Conservation (phyloP, 2,329 filamentous ascomycete species). For the Blastomyces percursus region DNA sequence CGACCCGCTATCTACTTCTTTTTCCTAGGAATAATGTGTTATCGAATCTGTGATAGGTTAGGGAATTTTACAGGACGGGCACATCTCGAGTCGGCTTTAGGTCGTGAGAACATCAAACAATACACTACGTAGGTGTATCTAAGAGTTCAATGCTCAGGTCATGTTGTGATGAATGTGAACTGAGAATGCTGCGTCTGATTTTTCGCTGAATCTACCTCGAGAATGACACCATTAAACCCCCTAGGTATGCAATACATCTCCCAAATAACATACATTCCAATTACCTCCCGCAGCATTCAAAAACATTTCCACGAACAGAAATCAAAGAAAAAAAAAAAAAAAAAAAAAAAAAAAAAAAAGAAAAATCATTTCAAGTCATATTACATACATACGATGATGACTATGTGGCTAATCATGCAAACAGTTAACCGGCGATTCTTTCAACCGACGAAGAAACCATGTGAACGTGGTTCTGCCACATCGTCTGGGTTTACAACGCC, state of each 20-base stretch:
- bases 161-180: not conserved
- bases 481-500: conserved; percentile 7
- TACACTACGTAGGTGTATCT: not conserved
- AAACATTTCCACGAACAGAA: not conserved
- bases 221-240: not conserved
- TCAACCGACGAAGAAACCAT: not conserved
- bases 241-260: not conserved
- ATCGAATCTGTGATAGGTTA: not conserved
- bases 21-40: not conserved
- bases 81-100: no score
- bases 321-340: not conserved
- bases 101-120: not conserved
- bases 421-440: not conserved
- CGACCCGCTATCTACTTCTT: not conserved
- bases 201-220: not conserved
- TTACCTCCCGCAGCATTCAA: not conserved
- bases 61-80: not conserved
- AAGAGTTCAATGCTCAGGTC: not conserved
- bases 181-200: not conserved
- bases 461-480: not conserved
- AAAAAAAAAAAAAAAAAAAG: not conserved
- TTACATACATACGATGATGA: not conserved
- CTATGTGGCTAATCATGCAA: conserved; percentile 3
- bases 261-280: conserved; percentile 3
- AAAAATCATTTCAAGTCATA: conserved; percentile 1